Evolutionary conservation across 2,329 filamentous ascomycete genomes (phyloP).

Genomic region (Calonectria leucothoes): DNA sequence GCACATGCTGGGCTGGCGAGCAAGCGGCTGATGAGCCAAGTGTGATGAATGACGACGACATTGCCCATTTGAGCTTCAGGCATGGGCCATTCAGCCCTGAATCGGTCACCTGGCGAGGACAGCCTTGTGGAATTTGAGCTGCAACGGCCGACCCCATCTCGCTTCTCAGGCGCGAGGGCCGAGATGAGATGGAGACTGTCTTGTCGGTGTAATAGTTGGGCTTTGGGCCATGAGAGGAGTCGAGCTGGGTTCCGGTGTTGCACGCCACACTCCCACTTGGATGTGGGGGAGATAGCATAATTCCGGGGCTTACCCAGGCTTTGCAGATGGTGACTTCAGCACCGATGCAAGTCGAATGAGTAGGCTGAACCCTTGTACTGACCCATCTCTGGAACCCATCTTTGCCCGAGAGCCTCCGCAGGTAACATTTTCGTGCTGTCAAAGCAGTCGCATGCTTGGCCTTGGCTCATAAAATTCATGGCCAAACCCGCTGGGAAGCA

Average conservation of each 20-base stretch:
- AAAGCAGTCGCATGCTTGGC: not conserved
- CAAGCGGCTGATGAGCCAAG: not conserved
- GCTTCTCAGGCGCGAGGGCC: conserved; percentile 9
- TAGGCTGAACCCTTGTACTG: conserved; percentile 5
- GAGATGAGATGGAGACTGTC: conserved; percentile 15
- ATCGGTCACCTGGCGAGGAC: not conserved
- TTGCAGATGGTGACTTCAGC: not conserved
- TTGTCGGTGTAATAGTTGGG: conserved; percentile 10
- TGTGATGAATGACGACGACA: conserved; percentile 13
- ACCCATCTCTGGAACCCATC: conserved; percentile 7
- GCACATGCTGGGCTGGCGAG: not conserved
- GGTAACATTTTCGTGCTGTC: not conserved
- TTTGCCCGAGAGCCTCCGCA: conserved; percentile 5
- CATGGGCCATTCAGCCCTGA: not conserved
- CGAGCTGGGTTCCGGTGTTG: not conserved
- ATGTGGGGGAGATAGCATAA: conserved; percentile 12
- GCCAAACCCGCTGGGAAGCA: not conserved
- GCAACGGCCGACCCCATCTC: not conserved
- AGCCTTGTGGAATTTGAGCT: conserved; percentile 12
- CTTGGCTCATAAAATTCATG: not conserved
- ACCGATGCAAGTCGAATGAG: conserved; percentile 3
- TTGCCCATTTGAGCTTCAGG: not conserved
- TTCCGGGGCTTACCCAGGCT: conserved; percentile 1
- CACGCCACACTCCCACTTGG: conserved; percentile 6
- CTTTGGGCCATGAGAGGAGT: not conserved